phyloP scores from a whole-genome alignment of 1,284 basidiomycete species.

The Irpex sp. region DNA sequence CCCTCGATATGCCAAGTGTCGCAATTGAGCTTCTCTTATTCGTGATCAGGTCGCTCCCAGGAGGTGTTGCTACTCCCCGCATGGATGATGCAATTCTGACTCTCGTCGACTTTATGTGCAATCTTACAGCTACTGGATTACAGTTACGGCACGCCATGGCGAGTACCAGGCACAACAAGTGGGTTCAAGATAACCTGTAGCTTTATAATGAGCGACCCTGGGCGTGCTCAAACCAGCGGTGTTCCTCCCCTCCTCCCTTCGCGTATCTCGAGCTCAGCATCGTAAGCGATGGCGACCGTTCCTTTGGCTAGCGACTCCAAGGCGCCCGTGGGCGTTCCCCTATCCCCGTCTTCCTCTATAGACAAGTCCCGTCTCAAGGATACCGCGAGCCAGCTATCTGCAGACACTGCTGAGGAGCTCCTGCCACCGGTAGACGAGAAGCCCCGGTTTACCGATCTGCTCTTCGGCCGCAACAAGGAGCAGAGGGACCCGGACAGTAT shows the following conservation, averaged over 20 bases:
- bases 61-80: background rate
- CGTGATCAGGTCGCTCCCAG: background rate
- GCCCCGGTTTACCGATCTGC: constrained; percentile 14
- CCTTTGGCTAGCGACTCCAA: constrained; percentile 1
- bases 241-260: background rate
- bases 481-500: constrained; percentile 13
- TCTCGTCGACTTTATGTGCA: background rate
- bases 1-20: background rate
- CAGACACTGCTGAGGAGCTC: background rate
- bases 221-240: background rate
- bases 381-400: background rate
- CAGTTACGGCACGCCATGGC: background rate
- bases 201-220: background rate
- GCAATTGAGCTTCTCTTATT: background rate
- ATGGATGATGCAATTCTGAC: background rate
- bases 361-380: constrained; percentile 1
- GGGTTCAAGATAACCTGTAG: background rate
- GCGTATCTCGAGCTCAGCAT: background rate
- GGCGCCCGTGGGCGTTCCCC: constrained; percentile 1
- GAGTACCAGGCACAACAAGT: background rate
- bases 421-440: constrained; percentile 13
- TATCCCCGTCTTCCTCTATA: constrained; percentile 10
- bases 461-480: constrained; percentile 9
- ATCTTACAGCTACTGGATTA: background rate
- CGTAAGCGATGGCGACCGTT: background rate